Evolutionary conservation across 2,329 filamentous ascomycete genomes (phyloP).

Genomic region (Microsporum ferrugineum): DNA sequence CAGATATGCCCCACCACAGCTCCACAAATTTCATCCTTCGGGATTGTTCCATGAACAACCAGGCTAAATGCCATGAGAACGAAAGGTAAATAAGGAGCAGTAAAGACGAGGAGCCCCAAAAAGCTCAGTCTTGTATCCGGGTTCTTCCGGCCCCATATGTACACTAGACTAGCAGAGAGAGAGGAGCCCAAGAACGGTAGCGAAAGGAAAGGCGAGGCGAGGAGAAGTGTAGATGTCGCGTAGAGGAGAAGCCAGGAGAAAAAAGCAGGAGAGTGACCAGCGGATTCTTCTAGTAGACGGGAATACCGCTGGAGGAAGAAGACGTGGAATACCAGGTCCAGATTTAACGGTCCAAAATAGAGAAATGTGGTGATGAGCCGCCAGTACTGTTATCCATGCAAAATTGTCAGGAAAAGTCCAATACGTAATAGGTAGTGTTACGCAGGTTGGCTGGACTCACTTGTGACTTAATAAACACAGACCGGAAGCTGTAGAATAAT

Average conservation of each 20-base stretch:
- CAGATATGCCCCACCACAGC: conserved; percentile 91
- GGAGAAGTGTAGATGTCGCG: conserved; percentile 64
- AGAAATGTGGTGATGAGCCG: conserved; percentile 90
- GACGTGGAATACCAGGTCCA: conserved; percentile 93
- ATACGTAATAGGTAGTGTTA: not conserved
- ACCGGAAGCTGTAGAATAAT: conserved; percentile 89
- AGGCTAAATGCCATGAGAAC: conserved; percentile 88
- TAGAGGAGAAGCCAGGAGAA: conserved; percentile 93
- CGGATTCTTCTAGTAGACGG: conserved; percentile 85
- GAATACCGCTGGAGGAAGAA: conserved; percentile 98
- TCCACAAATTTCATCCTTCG: conserved; percentile 92
- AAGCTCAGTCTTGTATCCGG: conserved; percentile 84
- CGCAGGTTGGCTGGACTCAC: conserved; percentile 42
- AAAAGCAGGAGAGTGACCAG: conserved; percentile 79
- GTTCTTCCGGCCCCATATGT: conserved; percentile 95
- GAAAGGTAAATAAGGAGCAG: conserved; percentile 90
- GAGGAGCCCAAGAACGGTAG: conserved; percentile 93
- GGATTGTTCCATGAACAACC: conserved; percentile 76
- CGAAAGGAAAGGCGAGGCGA: conserved; percentile 73
- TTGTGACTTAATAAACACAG: conserved; percentile 85
- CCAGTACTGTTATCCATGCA: conserved; percentile 60
- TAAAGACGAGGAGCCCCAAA: conserved; percentile 78
- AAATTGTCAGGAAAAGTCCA: not conserved
- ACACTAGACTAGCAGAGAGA: conserved; percentile 83
- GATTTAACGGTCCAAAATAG: conserved; percentile 87